phyloP scores from a whole-genome alignment of 805 yeast genomes.

The Blastobotrys chiropterorum region DNA sequence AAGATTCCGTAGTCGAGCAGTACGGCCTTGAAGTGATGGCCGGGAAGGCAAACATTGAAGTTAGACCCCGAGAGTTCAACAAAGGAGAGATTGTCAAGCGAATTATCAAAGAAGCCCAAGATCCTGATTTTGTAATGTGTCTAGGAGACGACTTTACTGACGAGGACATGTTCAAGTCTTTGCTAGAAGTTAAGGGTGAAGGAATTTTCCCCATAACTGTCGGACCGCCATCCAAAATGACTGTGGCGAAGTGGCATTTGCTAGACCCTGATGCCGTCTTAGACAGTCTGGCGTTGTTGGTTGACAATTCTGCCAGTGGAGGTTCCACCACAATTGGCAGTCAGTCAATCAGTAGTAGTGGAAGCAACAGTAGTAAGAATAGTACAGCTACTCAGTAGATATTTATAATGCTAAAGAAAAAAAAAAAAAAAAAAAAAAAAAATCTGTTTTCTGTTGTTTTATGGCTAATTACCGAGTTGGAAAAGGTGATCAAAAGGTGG shows the following conservation, averaged over 20 bases:
- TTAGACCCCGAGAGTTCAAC: constrained; percentile 90
- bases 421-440: too few species aligned
- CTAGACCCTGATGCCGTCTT: constrained; percentile 78
- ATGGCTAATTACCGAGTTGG: too few species aligned
- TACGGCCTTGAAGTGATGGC: constrained; percentile 92
- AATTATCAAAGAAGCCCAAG: constrained; percentile 47
- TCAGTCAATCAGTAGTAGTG: not conserved
- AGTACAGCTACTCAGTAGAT: not conserved
- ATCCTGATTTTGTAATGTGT: constrained; percentile 75
- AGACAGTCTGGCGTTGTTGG: constrained; percentile 65
- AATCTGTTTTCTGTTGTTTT: too few species aligned
- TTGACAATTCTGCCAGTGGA: not conserved
- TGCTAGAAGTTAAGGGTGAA: constrained; percentile 36
- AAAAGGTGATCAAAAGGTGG: too few species aligned
- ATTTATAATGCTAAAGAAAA: too few species aligned
- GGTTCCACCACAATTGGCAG: not conserved
- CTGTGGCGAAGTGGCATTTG: constrained; percentile 80
- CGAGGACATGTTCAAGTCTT: constrained; percentile 90
- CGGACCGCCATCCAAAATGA: constrained; percentile 84
- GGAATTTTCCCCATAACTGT: constrained; percentile 80
- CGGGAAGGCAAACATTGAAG: constrained; percentile 96
- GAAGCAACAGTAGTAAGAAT: not conserved
- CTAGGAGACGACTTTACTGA: constrained; percentile 95
- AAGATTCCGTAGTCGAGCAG: constrained; percentile 49
- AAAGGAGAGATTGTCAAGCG: constrained; percentile 93